Percentiles rank a stretch among this genome's conserved stretches.
phyloP scores from a whole-genome alignment of 768 basidiomycete genomes.

The Boletus reticuloceps region DNA sequence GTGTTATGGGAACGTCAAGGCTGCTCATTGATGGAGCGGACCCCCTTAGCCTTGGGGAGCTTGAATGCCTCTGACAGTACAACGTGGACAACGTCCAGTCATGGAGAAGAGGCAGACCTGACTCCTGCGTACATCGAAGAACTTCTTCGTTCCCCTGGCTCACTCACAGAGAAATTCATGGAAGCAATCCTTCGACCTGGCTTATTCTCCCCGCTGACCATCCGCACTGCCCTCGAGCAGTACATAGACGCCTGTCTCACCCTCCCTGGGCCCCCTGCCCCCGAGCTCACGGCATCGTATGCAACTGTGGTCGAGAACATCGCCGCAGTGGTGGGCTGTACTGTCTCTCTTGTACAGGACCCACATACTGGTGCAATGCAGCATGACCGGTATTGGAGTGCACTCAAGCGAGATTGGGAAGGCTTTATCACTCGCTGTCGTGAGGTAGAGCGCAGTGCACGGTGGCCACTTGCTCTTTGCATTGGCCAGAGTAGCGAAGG shows the following conservation, averaged over 20 bases:
- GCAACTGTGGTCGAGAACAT: conserved; percentile 71
- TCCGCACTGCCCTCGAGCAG: conserved; percentile 78
- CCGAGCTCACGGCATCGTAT: conserved; percentile 61
- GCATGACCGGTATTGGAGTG: conserved; percentile 78
- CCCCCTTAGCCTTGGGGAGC: conserved; percentile 42
- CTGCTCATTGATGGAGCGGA: conserved; percentile 63
- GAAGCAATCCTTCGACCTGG: conserved; percentile 84
- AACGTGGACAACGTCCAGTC: conserved; percentile 55
- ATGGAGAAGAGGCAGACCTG: conserved; percentile 71
- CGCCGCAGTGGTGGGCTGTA: conserved; percentile 82
- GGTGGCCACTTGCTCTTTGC: conserved; percentile 75
- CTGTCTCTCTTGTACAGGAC: conserved; percentile 69
- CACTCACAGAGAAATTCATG: conserved; percentile 77
- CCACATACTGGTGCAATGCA: conserved; percentile 77
- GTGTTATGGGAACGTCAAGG: conserved; percentile 83
- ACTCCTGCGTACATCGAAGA: conserved; percentile 90
- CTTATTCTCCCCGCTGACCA: conserved; percentile 79
- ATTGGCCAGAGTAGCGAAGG: conserved; percentile 38
- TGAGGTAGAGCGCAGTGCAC: conserved; percentile 83
- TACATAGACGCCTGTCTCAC: conserved; percentile 75
- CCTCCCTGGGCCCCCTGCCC: conserved; percentile 53
- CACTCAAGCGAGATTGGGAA: conserved; percentile 91
- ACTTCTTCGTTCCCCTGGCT: conserved; percentile 65
- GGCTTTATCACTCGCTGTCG: conserved; percentile 90
- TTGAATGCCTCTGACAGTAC: conserved; percentile 27